Conservation (phyloP, 2,329 filamentous ascomycete species). For the Aspergillus thermomutatus region DNA sequence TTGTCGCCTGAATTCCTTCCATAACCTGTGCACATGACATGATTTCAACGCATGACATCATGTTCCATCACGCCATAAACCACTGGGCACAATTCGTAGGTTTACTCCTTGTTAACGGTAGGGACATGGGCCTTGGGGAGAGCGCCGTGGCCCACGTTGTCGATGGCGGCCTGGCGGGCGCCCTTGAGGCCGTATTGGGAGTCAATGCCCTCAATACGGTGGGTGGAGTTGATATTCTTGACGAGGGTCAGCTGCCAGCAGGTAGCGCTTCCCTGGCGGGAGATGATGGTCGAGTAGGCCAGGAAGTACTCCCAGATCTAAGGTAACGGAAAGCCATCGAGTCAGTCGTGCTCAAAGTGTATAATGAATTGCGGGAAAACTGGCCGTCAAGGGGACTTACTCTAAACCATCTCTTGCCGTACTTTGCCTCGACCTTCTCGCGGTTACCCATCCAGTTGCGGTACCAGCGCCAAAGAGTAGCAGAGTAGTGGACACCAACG, state of each 20-base stretch:
- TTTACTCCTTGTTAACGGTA: constrained; percentile 28
- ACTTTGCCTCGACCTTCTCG: constrained; percentile 91
- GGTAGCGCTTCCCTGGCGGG: constrained; percentile 77
- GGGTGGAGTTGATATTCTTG: constrained; percentile 86
- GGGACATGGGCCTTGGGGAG: constrained; percentile 34
- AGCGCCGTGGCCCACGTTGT: constrained; percentile 31
- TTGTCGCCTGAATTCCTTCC: not conserved
- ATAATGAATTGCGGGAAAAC: not conserved
- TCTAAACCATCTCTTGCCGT: constrained; percentile 92
- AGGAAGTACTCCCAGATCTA: constrained; percentile 92
- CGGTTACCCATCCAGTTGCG: constrained; percentile 95
- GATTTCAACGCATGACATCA: not conserved
- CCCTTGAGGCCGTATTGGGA: constrained; percentile 67
- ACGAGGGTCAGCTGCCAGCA: constrained; percentile 84
- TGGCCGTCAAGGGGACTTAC: constrained; percentile 51
- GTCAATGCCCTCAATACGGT: constrained; percentile 71
- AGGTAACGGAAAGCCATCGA: not conserved
- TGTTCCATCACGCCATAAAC: not conserved
- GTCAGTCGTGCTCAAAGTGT: not conserved
- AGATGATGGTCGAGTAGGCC: constrained; percentile 77
- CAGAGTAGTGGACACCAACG: constrained; percentile 93
- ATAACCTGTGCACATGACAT: not conserved
- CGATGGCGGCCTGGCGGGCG: constrained; percentile 53
- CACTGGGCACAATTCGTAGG: not conserved
- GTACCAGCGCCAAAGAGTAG: constrained; percentile 97